These are phyloP conservation scores for Fusarium sterilihyphosum DNA, from an alignment of 2,329 filamentous ascomycete genomes.

Conservation along the genomic window DNA sequence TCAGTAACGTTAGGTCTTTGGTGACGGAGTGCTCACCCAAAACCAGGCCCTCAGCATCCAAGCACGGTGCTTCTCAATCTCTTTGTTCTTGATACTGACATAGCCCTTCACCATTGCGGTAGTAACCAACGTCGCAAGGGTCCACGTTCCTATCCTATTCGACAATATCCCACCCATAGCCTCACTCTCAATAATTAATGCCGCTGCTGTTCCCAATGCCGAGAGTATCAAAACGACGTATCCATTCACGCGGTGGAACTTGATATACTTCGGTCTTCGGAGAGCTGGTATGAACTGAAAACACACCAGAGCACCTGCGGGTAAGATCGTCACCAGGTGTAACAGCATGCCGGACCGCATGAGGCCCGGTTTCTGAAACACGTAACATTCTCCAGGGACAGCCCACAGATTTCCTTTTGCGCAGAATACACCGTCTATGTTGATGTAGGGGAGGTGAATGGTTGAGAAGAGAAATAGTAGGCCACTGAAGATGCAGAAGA, in stretches of 20 bases:
- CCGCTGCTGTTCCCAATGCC: not conserved
- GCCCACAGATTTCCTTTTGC: not conserved
- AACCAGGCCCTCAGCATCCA: slow-evolving; percentile 28
- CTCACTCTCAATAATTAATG: slow-evolving; percentile 1
- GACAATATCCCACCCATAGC: slow-evolving; percentile 2
- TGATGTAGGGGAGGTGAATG: not conserved
- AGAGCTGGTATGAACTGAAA: slow-evolving; percentile 15
- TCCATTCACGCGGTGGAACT: slow-evolving; percentile 9
- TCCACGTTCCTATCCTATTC: not conserved
- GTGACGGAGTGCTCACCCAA: not conserved
- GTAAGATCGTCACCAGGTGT: slow-evolving; percentile 8
- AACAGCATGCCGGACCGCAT: slow-evolving; percentile 3
- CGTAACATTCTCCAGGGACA: slow-evolving; percentile 1
- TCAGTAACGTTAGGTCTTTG: not conserved
- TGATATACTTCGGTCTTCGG: not conserved
- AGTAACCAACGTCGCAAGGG: not conserved
- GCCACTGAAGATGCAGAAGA: not conserved
- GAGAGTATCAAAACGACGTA: not conserved
- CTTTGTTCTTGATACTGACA: not conserved
- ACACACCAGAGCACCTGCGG: slow-evolving; percentile 9
- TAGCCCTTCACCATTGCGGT: not conserved
- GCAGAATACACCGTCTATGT: slow-evolving; percentile 17
- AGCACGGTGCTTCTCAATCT: not conserved
- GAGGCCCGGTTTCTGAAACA: slow-evolving; percentile 2
- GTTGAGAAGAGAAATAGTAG: slow-evolving; percentile 7